Base-by-base conservation (phyloP, 2,329 filamentous ascomycete genomes). In the Trichothecium sympodiale region DNA sequence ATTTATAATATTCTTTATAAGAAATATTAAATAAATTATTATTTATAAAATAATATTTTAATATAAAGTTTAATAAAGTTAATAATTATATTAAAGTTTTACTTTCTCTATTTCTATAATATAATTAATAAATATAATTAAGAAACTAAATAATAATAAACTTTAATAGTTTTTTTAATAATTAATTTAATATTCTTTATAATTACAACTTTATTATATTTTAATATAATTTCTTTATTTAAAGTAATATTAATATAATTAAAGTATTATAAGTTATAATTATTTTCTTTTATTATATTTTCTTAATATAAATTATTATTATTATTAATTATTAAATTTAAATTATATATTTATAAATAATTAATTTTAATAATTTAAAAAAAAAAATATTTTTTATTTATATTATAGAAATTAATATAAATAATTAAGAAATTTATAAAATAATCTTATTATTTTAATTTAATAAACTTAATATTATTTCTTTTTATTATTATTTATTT, bases 301-400 rank as follows among this genome's bases (percentile, higher is more conserved):
- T n/a, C n/a, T n/a, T n/a, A n/a, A n/a, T n/a, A n/a, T n/a, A n/a
- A n/a, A n/a, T n/a, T n/a, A 30, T 16, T 16, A 16, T 14, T 14
- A 10, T 31, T 14, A 14, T 14, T 17, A 25, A 28, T 30, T 16
- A 17, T 12, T 23, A 34, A 31, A 23, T 38, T 29, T 16, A 27
- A 25, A 35, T 9, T 14, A 34, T 14, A n/a, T 31, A 31, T 16
- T 37, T 5, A 32, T n/a, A 20, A 37, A 32, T n/a, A n/a, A n/a
- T n/a, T n/a, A 23, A 15, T 32, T 18, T 13, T 8, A 7, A 13
- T 30, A 30, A 15, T 36, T 30, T 16, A 13, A 12, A 32, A 5
- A 32, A 5, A 18, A 23, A 14, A n/a, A n/a, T n/a, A n/a, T n/a
- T n/a, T n/a, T n/a, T n/a, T n/a, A n/a, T n/a, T n/a, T n/a, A n/a